Conservation (phyloP, 129 eudicot genomes). For the sunflower (Helianthus annuus) region HanXRQr2.0-SUNRISE NC_035446.2:54700503-54701002, state of each 20-base stretch:
- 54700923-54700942: no score
- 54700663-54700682: conserved; percentile 92
- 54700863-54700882: no score
- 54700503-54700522: background rate
- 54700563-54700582: conserved; percentile 23
- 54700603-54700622: conserved; percentile 74
- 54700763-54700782: background rate
- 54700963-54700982: no score
- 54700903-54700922: background rate
- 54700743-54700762: background rate
- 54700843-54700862: no score
- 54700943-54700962: no score
- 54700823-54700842: no score
- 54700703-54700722: background rate
- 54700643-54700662: conserved; percentile 71
- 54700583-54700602: conserved; percentile 34
- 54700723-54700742: background rate
- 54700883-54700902: no score
- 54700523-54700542: conserved; percentile 9
- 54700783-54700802: background rate
- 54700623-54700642: conserved; percentile 59
- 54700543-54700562: background rate
- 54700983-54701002: no score
- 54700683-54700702: conserved; percentile 33
- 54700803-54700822: background rate